A percentile compares a stretch with the other conserved stretches of the same genome.
phyloP scores from a whole-genome alignment of 345 rosid genomes.

The Eucalyptus pauciflora region DNA sequence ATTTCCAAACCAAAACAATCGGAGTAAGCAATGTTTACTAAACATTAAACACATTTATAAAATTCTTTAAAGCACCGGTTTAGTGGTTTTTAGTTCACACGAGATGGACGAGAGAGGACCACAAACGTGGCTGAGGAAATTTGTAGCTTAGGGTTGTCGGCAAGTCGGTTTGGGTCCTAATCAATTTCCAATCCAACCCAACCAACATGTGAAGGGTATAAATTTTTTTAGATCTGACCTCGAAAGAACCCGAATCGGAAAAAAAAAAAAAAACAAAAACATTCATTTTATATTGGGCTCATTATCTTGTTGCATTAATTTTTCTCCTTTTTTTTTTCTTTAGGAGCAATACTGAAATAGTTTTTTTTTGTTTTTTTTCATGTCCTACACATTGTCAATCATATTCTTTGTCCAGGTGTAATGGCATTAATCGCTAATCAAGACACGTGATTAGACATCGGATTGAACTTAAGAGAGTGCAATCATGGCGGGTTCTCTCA shows the following conservation, averaged over 20 bases:
- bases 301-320: background rate
- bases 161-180: too few relatives aligned
- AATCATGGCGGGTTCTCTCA: background rate
- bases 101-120: too few relatives aligned
- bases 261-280: background rate
- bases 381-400: background rate
- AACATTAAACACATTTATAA: background rate
- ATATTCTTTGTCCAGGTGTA: background rate
- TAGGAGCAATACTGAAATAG: background rate
- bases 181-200: too few relatives aligned
- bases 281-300: background rate
- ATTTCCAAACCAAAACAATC: background rate
- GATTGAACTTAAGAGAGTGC: background rate
- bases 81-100: too few relatives aligned
- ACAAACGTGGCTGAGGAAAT: too few relatives aligned
- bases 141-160: too few relatives aligned
- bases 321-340: background rate
- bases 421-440: background rate
- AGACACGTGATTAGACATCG: background rate
- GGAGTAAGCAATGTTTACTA: background rate
- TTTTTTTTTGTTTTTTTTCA: background rate
- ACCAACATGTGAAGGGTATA: too few relatives aligned
- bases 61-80: too few relatives aligned
- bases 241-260: fast-evolving
- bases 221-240: too few relatives aligned